These are phyloP conservation scores for Mikania micrantha DNA, from an alignment of 129 eudicot species.

Conservation along the genomic window DNA sequence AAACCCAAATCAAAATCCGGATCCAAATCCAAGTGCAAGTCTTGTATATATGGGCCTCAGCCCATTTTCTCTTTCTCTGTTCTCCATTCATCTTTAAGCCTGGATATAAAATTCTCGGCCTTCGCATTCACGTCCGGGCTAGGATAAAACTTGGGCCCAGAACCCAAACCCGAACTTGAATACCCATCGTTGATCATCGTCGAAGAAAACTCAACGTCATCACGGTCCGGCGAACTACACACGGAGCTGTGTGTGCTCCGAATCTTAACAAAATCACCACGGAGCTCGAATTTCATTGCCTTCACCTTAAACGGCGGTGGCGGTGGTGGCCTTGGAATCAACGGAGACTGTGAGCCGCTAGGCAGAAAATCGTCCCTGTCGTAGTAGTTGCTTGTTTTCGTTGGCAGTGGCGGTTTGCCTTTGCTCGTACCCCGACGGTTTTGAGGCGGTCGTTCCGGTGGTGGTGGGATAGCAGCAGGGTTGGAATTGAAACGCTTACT, in stretches of 20 bases:
- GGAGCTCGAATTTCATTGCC: conserved; percentile 42
- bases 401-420: conserved; percentile 70
- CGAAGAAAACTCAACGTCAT: conserved; percentile 41
- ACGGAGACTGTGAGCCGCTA: conserved; percentile 57
- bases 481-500: conserved; percentile 36
- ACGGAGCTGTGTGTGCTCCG: conserved; percentile 54
- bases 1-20: too few species aligned
- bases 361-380: conserved; percentile 30
- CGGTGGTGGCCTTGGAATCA: conserved; percentile 46
- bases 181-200: conserved; percentile 15
- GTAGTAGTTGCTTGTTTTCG: conserved; percentile 33
- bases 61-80: conserved; percentile 24
- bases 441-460: conserved; percentile 23
- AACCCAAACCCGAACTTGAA: not conserved
- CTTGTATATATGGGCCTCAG: not conserved
- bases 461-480: conserved; percentile 25
- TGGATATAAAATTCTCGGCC: conserved; percentile 35
- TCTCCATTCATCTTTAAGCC: conserved; percentile 43
- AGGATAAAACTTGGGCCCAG: conserved; percentile 16
- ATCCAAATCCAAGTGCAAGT: too few species aligned
- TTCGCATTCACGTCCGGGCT: conserved; percentile 38
- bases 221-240: conserved; percentile 70
- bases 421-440: conserved; percentile 7
- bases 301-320: conserved; percentile 69
- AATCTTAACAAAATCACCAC: conserved; percentile 58